Conservation (phyloP, 305 asterid species). For the Withania somnifera region DNA sequence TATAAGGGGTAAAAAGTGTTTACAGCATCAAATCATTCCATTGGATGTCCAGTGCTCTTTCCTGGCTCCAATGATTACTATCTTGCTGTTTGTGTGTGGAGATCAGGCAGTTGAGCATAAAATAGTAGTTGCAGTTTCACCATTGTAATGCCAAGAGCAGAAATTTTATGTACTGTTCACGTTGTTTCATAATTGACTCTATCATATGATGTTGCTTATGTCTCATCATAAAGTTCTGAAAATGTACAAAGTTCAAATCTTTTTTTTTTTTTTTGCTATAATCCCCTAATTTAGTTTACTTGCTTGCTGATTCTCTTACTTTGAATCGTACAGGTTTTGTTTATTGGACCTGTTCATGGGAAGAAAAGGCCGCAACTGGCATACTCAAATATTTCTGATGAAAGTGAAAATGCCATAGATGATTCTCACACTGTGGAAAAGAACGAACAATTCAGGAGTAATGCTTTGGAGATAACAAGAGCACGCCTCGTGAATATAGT, state of each 20-base stretch:
- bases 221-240: background rate
- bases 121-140: background rate
- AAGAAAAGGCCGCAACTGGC: constrained; percentile 51
- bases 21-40: background rate
- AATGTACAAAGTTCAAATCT: background rate
- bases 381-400: constrained; percentile 26
- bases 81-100: background rate
- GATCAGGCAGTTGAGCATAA: background rate
- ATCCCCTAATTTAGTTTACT: background rate
- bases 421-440: constrained; percentile 30
- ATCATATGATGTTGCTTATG: background rate
- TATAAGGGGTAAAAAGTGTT: background rate
- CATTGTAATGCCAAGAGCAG: background rate
- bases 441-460: constrained; percentile 23
- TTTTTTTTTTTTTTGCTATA: background rate
- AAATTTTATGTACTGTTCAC: background rate
- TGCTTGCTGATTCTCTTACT: background rate
- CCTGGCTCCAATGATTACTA: background rate
- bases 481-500: constrained; percentile 58
- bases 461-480: constrained; percentile 38
- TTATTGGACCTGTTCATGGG: constrained; percentile 75
- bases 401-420: constrained; percentile 22
- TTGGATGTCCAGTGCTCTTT: background rate
- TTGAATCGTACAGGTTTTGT: constrained; percentile 51
- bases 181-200: background rate